Evolutionary conservation across 2,329 filamentous ascomycete species (phyloP), one percentile per base, ranked within the genome.

Genomic region (Xylaria sp.): DNA sequence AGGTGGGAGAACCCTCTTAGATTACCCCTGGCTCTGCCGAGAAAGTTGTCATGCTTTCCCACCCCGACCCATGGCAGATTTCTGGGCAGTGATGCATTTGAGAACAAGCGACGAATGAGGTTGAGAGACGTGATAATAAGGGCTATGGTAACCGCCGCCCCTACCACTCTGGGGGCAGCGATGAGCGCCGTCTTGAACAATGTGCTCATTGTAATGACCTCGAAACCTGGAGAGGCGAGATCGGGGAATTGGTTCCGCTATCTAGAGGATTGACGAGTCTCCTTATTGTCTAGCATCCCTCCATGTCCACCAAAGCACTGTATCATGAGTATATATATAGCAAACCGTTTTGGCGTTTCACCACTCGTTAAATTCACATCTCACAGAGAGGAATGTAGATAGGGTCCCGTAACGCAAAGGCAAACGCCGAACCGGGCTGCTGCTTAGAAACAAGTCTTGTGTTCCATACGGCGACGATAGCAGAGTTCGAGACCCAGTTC

Each of bases 61-160:
- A 68, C 71, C 18, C 78, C 77, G 2, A 58, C 76, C 77, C 77
- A 78, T 25, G 76, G 77, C 12, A 79, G 62, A 46, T 63, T 69
- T 8, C 51, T 37, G 2, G 76, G 76, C 3, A 79, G 68, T 18
- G 73, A 71, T 3, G 72, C 70, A 52, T 63, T 54, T 2, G 76
- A 78, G 56, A 76, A 75, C 44, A 78, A 63, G 9, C 77, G 76
- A 23, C 69, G 50, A 20, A 76, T 51, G 12, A 78, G 67, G 41
- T 76, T 74, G 9, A 66, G 63, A 8, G 65, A 46, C 3, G 74
- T 59, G 37, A 74, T 65, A 6, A 69, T 1, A 1, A 72, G 64
- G 9, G 72, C 55, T 9, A 70, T 10, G 18, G 66, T 25, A 15
- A 63, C 18, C 32, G 58, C 50, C 20, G 46, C 41, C 20, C 51